phyloP scores from a whole-genome alignment of 2,329 filamentous ascomycete species.

The Fusarium begoniae region DNA sequence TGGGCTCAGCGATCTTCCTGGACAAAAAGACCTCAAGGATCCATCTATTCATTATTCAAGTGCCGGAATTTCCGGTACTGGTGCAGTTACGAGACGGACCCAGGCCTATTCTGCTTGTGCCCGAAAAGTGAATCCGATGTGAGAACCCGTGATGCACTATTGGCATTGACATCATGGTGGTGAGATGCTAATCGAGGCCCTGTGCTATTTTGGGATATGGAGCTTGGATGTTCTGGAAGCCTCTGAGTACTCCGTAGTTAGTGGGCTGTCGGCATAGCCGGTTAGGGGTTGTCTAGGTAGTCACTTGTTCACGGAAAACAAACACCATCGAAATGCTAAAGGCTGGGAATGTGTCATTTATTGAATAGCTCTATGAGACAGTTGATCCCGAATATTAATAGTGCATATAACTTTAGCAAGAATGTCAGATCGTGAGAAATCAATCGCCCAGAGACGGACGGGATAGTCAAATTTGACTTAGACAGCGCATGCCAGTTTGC shows the following conservation, averaged over 20 bases:
- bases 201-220: slow-evolving; percentile 29
- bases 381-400: neutral
- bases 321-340: neutral
- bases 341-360: neutral
- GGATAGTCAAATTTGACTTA: neutral
- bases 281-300: neutral
- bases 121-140: neutral
- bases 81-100: neutral
- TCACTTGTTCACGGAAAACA: neutral
- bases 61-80: slow-evolving; percentile 19
- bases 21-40: slow-evolving; percentile 17
- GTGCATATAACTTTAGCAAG: neutral
- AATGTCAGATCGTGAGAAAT: neutral
- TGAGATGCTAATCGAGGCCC: slow-evolving; percentile 12
- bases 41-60: neutral
- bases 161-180: slow-evolving; percentile 36
- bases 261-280: slow-evolving; percentile 10
- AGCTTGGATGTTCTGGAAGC: slow-evolving; percentile 7
- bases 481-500: neutral
- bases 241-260: neutral
- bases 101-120: neutral
- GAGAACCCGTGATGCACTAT: slow-evolving; percentile 18
- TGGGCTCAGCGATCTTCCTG: slow-evolving; percentile 9
- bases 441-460: neutral
- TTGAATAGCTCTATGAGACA: neutral